Conservation (phyloP, 805 yeast species). For the Pichia sporocuriosa region DNA sequence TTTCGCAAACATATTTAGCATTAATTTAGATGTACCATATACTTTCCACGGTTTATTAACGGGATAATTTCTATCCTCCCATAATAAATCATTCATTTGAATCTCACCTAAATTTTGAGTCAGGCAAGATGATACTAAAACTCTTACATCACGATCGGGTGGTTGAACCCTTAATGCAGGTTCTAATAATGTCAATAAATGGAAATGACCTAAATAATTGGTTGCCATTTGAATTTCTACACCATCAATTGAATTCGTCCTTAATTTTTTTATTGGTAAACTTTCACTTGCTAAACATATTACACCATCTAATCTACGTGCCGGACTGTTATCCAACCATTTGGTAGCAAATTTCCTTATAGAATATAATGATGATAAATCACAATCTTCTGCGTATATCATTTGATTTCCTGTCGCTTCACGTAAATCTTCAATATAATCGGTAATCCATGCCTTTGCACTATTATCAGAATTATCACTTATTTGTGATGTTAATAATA, state of each 20-base stretch:
- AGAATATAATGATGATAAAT: constrained; percentile 63
- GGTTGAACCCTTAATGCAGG: constrained; percentile 88
- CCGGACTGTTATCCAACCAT: constrained; percentile 89
- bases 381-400: constrained; percentile 89
- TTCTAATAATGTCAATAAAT: constrained; percentile 68
- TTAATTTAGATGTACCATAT: constrained; percentile 76
- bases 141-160: constrained; percentile 88
- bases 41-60: constrained; percentile 60
- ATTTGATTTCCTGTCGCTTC: constrained; percentile 60
- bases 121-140: constrained; percentile 71
- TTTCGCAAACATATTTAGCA: constrained; percentile 66
- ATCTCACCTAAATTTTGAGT: constrained; percentile 68
- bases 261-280: constrained; percentile 59
- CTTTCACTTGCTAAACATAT: constrained; percentile 82
- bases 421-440: constrained; percentile 73
- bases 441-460: constrained; percentile 55
- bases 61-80: constrained; percentile 56
- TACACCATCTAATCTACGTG: constrained; percentile 85
- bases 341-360: constrained; percentile 86
- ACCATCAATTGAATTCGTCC: constrained; percentile 72
- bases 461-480: constrained; percentile 38
- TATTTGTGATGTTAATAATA: constrained; percentile 55
- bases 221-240: constrained; percentile 79
- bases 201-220: constrained; percentile 77
- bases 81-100: constrained; percentile 55